phyloP scores from a whole-genome alignment of 257 asterid genomes.

The Lavandula angustifolia region DNA sequence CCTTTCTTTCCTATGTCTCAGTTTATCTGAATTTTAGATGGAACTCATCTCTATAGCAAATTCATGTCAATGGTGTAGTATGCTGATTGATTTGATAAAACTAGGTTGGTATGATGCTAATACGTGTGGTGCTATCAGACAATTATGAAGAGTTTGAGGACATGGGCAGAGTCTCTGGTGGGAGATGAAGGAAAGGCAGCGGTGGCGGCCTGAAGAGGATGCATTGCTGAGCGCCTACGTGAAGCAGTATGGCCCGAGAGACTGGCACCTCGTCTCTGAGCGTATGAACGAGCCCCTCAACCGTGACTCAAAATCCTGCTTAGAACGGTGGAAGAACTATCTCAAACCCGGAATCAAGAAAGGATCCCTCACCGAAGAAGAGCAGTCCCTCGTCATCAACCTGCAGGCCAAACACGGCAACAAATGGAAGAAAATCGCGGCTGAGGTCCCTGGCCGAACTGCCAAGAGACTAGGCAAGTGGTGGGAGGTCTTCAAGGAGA shows the following conservation, averaged over 20 bases:
- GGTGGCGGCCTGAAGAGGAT: conserved; percentile 82
- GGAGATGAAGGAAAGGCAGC: conserved; percentile 79
- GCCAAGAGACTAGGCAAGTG: conserved; percentile 76
- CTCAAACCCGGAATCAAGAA: conserved; percentile 72
- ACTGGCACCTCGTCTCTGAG: conserved; percentile 65
- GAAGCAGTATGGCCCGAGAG: conserved; percentile 65
- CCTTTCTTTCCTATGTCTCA: not conserved
- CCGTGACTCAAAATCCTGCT: conserved; percentile 67
- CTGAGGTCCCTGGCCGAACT: conserved; percentile 70
- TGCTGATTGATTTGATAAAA: not conserved
- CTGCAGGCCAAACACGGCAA: conserved; percentile 67
- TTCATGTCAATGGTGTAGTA: not conserved
- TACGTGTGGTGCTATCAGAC: conserved; percentile 12
- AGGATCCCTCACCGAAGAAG: conserved; percentile 60
- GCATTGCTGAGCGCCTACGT: conserved; percentile 58
- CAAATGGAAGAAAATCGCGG: conserved; percentile 78
- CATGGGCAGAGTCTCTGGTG: conserved; percentile 44
- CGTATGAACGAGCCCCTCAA: conserved; percentile 57
- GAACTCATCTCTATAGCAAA: not conserved
- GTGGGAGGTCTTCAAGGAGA: conserved; percentile 69
- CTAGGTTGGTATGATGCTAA: no score
- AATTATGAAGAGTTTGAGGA: conserved; percentile 50
- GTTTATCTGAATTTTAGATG: not conserved
- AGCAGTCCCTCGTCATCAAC: conserved; percentile 60
- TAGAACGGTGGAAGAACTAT: conserved; percentile 79